These are phyloP conservation scores for Gyromitra esculenta DNA, from an alignment of 2,329 filamentous ascomycete genomes.

Conservation along the genomic window DNA sequence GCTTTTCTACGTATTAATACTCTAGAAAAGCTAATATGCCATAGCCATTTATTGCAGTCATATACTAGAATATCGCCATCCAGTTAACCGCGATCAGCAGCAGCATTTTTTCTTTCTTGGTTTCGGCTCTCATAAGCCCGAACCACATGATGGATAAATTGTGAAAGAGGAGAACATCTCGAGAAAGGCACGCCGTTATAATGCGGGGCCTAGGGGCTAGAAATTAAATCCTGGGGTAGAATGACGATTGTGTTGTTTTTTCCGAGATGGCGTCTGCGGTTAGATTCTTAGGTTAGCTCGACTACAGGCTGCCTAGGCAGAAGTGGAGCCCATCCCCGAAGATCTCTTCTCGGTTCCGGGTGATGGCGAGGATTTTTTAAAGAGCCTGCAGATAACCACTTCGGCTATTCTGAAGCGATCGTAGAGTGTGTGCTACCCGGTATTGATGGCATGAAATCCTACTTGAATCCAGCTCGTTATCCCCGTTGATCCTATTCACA, in stretches of 20 bases:
- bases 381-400: slow-evolving; percentile 30
- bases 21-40: neutral
- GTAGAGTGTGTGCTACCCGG: slow-evolving; percentile 1
- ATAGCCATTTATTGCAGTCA: neutral
- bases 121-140: slow-evolving; percentile 47
- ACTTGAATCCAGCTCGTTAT: slow-evolving; percentile 26
- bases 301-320: slow-evolving; percentile 3
- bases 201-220: slow-evolving; percentile 19
- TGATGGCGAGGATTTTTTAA: slow-evolving; percentile 16
- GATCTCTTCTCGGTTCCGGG: slow-evolving; percentile 36
- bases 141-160: slow-evolving; percentile 43
- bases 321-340: slow-evolving; percentile 23
- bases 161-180: slow-evolving; percentile 37
- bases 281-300: slow-evolving; percentile 1
- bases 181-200: slow-evolving; percentile 28
- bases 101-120: slow-evolving; percentile 38
- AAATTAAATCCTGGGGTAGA: slow-evolving; percentile 44
- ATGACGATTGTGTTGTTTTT: slow-evolving; percentile 13
- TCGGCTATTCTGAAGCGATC: slow-evolving; percentile 24
- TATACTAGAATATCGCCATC: slow-evolving; percentile 20
- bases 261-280: slow-evolving; percentile 6
- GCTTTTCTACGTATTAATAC: slow-evolving; percentile 36
- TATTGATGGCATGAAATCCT: slow-evolving; percentile 9
- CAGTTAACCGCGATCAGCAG: slow-evolving; percentile 9
- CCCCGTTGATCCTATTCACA: slow-evolving; percentile 29